Base-by-base conservation (phyloP, 192 early-diverging fungal species). In the Entomortierella lignicola region DNA sequence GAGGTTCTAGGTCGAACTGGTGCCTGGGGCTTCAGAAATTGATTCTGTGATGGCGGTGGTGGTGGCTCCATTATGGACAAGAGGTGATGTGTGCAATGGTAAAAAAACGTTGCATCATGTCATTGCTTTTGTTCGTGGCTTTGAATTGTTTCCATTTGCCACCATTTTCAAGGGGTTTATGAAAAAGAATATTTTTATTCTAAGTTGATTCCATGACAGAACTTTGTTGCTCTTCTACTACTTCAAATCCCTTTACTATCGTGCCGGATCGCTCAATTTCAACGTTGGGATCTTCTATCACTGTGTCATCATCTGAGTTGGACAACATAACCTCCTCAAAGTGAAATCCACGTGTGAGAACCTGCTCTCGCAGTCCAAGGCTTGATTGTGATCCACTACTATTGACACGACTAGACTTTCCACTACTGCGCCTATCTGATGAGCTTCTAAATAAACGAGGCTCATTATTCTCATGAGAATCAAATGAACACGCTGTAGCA, bases 141-240 rank as follows among this genome's bases (percentile, higher is more conserved):
- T 60, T 31, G 34, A n/a, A 27, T n/a, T n/a, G n/a, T n/a, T n/a
- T n/a, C n/a, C n/a, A 48, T 63, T 50, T 63, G 48, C 50, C 61
- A 60, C 58, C 58, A 60, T 60, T 23, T 39, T 37, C 20, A n/a
- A n/a, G n/a, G n/a, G n/a, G n/a, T n/a, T n/a, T n/a, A n/a, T n/a
- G n/a, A n/a, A n/a, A n/a, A n/a, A n/a, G n/a, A n/a, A n/a, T n/a
- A n/a, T n/a, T n/a, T n/a, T n/a, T n/a, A n/a, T n/a, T n/a, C n/a
- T n/a, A n/a, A n/a, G n/a, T n/a, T n/a, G n/a, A n/a, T n/a, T n/a
- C n/a, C n/a, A n/a, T n/a, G n/a, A n/a, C n/a, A n/a, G n/a, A n/a
- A n/a, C n/a, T n/a, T n/a, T 47, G 12, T 47, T 20, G 12, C 44
- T 12, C 5, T 12, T 2, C 44, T 47, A 20, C 15, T 47, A 15